Conservation (phyloP, 345 rosid genomes). For the Eucalyptus microcorys region DNA sequence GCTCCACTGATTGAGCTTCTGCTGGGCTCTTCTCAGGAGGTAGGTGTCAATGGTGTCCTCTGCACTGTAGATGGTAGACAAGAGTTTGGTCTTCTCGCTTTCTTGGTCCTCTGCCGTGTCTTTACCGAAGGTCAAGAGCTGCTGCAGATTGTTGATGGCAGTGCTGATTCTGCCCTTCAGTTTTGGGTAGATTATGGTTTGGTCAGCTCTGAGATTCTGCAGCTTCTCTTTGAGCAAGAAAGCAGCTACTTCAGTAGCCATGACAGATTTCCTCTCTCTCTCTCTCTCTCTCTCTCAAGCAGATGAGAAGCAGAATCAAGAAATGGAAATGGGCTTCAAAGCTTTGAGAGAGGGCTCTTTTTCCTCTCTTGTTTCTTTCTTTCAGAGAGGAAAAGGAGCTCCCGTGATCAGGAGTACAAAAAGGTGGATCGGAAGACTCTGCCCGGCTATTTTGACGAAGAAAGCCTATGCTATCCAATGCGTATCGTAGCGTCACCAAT, state of each 20-base stretch:
- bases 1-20: not conserved
- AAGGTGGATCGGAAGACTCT: not conserved
- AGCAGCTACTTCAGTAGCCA: not conserved
- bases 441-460: not conserved
- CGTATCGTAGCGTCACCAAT: not conserved
- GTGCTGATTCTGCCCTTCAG: not conserved
- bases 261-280: not conserved
- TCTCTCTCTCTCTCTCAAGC: not conserved
- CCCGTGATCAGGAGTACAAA: fast-evolving
- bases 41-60: not conserved
- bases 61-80: not conserved
- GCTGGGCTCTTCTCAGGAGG: not conserved
- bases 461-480: not conserved
- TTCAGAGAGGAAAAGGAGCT: not conserved
- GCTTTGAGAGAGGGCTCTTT: fast-evolving
- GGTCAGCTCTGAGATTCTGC: not conserved
- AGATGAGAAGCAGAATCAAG: not conserved
- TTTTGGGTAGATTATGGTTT: not conserved
- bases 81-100: not conserved
- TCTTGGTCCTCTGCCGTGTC: not conserved
- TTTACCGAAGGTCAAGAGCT: not conserved
- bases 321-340: not conserved
- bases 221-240: not conserved
- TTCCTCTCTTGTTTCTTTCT: not conserved
- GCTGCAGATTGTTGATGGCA: not conserved